Evolutionary conservation across 306 rosid genomes (phyloP).

Genomic region (Lathyrus tuberosus): DNA sequence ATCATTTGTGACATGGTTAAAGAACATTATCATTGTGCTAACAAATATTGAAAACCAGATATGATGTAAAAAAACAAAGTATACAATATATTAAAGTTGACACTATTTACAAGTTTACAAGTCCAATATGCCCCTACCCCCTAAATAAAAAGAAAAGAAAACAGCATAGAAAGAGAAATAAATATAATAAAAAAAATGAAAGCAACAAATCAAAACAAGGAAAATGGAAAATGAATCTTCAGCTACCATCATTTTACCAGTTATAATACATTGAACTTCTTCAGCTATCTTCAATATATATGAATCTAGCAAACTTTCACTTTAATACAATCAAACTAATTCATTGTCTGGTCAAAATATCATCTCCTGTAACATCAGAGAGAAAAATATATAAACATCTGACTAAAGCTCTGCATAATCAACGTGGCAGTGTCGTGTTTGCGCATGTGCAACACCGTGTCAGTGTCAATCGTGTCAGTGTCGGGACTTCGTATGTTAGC

Average conservation of each 20-base stretch:
- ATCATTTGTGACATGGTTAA: too few relatives aligned
- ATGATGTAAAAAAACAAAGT: too few relatives aligned
- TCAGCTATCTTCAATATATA: conserved; percentile 34
- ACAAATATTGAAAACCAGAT: too few relatives aligned
- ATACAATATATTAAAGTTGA: too few relatives aligned
- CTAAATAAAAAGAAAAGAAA: not conserved
- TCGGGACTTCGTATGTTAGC: not conserved
- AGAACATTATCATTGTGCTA: too few relatives aligned
- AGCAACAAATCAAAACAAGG: too few relatives aligned
- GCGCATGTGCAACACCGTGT: not conserved
- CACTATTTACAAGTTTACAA: too few relatives aligned
- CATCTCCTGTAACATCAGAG: conserved; percentile 48
- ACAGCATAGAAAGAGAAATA: too few relatives aligned
- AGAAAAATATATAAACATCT: not conserved
- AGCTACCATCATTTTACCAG: conserved; percentile 39
- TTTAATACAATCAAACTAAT: conserved; percentile 41
- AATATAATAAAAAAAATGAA: too few relatives aligned
- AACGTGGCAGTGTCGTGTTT: not conserved
- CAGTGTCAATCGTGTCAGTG: not conserved
- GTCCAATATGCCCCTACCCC: too few relatives aligned
- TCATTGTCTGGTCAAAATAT: conserved; percentile 42
- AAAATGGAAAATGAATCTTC: conserved; percentile 40
- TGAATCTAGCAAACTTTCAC: conserved; percentile 44
- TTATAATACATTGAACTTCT: conserved; percentile 36
- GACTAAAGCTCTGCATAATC: not conserved